phyloP scores from a whole-genome alignment of 768 basidiomycete genomes.

The Lentinula boryana region DNA sequence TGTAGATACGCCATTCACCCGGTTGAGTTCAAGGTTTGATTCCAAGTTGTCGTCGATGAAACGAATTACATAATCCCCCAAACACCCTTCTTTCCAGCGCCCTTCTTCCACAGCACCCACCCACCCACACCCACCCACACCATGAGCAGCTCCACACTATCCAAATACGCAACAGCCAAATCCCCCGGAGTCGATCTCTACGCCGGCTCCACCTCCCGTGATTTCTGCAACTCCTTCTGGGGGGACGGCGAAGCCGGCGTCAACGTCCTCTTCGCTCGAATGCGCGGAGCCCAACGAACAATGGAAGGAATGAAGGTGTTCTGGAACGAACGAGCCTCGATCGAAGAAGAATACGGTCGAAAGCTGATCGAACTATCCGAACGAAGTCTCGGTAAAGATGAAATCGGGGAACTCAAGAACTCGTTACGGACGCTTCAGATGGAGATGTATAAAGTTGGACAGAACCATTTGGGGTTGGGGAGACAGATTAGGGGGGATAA shows the following conservation, averaged over 20 bases:
- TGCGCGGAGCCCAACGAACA: constrained; percentile 9
- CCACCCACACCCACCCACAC: too few relatives aligned
- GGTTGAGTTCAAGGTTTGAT: too few relatives aligned
- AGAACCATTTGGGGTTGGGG: constrained; percentile 67
- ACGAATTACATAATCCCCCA: too few relatives aligned
- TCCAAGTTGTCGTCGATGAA: too few relatives aligned
- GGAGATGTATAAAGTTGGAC: constrained; percentile 82
- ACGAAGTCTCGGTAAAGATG: constrained; percentile 10
- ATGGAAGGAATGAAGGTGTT: constrained; percentile 8
- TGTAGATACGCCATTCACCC: too few relatives aligned
- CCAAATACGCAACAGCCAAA: too few relatives aligned
- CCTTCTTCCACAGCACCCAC: too few relatives aligned
- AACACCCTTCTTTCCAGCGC: too few relatives aligned
- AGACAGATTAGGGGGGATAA: constrained; percentile 70
- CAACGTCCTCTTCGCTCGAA: constrained; percentile 11
- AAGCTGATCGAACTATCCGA: background rate
- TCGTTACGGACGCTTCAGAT: constrained; percentile 72
- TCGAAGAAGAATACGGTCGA: constrained; percentile 14
- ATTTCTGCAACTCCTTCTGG: too few relatives aligned
- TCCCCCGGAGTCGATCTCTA: too few relatives aligned
- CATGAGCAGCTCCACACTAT: too few relatives aligned
- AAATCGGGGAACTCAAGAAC: constrained; percentile 55
- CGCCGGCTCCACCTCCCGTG: too few relatives aligned
- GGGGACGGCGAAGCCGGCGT: constrained; percentile 7
- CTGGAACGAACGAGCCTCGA: constrained; percentile 7